A percentile compares a stretch with the other conserved stretches of the same genome.
These are phyloP conservation scores for Purshia tridentata DNA, from an alignment of 306 rosid genomes.

Conservation along the genomic window DNA sequence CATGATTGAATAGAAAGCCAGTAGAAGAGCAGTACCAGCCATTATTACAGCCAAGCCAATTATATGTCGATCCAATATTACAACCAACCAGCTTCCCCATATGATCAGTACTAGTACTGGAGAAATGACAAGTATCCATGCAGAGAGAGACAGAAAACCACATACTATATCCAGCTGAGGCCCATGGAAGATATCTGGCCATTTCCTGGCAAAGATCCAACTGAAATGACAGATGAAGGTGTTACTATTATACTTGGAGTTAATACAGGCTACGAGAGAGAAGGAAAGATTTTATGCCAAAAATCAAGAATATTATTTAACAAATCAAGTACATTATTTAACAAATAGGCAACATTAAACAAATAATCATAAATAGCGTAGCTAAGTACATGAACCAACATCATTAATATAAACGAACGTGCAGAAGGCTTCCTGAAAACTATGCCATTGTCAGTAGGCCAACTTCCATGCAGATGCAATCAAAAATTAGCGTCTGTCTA, in stretches of 20 bases:
- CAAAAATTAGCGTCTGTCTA: neutral
- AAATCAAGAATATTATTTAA: neutral
- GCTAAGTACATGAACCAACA: neutral
- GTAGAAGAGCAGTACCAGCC: constrained; percentile 97
- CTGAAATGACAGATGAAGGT: constrained; percentile 44
- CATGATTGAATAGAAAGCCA: constrained; percentile 98
- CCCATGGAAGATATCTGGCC: constrained; percentile 95
- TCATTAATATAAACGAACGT: constrained; percentile 11
- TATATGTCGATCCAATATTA: constrained; percentile 88
- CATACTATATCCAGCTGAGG: constrained; percentile 85
- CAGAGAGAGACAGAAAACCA: constrained; percentile 78
- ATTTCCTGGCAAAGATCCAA: constrained; percentile 98
- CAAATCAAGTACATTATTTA: neutral
- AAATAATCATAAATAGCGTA: neutral
- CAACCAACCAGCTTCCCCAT: constrained; percentile 96
- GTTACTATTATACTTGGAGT: neutral
- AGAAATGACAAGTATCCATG: constrained; percentile 87
- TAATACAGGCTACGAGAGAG: neutral
- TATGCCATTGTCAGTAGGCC: neutral
- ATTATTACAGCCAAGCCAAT: constrained; percentile 96
- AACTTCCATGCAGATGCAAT: neutral
- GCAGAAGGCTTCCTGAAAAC: constrained; percentile 4
- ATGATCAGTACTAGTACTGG: constrained; percentile 76
- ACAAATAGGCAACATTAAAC: neutral
- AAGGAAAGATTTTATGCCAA: neutral